Base-by-base conservation (phyloP, 2,329 filamentous ascomycete species). In the Ophiostoma himal-ulmi region DNA sequence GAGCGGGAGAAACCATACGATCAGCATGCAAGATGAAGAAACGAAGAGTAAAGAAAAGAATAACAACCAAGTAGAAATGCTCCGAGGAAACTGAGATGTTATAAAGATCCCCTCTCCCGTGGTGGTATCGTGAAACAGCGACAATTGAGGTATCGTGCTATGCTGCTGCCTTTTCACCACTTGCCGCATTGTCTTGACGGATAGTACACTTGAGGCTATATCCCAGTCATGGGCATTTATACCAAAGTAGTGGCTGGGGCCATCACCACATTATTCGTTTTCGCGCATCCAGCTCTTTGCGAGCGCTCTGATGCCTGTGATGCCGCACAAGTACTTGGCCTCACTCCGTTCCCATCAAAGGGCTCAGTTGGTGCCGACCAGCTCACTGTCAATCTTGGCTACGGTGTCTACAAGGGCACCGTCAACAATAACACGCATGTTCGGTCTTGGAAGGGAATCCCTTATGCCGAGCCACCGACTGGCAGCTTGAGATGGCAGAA, bases 261-360 rank as follows among this genome's bases (percentile, higher is more conserved):
- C 52, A 13, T 57, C n/a, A 57, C 52, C 3, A 11, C 52, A 30
- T 10, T 57, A 3, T 10, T 26, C 22, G 14, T 57, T 3, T 11
- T 57, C 10, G 11, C 52, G 10, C 52, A 57, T 11, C 57, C 57
- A 64, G 57, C 30, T 13, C 7, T 22, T 26, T 57, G 52, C 30
- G 57, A 30, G 2, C 57, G 8, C 13, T 7, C 26, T 20, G 26
- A 8, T 34, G 48, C 14, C n/a, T 20, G 13, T 1, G 20, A 54
- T n/a, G 67, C 67, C 30, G 34, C 48, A 36, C n/a, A 14, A 20
- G 44, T 60, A 13, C 69, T 67, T 6, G 62, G 69, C 22, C 34
- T 67, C n/a, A 13, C 69, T 3, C 22, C 69, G 22, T 70, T 60
- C 22, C 34, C 69, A 7, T 14, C 69, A 77, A 78, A 41, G 20